Evolutionary conservation across 2,329 filamentous ascomycete genomes (phyloP).

Genomic region (Pestalotiopsis sp.): DNA sequence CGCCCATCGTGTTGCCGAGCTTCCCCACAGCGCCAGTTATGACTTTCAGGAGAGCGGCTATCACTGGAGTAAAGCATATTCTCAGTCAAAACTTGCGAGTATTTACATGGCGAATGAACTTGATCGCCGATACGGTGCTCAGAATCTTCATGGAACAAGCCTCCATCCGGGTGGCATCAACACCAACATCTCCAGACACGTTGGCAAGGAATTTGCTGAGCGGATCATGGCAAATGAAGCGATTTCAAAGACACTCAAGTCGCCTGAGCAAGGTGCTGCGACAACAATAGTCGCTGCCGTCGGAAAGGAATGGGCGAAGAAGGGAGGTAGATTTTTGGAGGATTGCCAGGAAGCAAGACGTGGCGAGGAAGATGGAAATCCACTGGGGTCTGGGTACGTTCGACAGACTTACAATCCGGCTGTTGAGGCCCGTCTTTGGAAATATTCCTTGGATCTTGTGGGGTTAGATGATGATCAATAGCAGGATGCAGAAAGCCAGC

Average conservation of each 20-base stretch:
- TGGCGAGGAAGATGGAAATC: not conserved
- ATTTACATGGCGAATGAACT: slow-evolving; percentile 28
- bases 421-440: not conserved
- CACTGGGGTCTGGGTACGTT: not conserved
- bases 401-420: slow-evolving; percentile 1
- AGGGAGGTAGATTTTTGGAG: slow-evolving; percentile 38
- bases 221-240: not conserved
- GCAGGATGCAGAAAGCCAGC: not conserved
- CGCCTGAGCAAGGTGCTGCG: slow-evolving; percentile 45
- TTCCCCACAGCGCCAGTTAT: slow-evolving; percentile 40
- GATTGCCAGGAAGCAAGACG: slow-evolving; percentile 1
- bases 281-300: slow-evolving; percentile 46
- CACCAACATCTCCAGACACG: slow-evolving; percentile 27
- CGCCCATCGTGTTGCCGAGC: slow-evolving; percentile 36
- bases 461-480: not conserved
- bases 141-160: not conserved
- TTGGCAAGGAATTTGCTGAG: slow-evolving; percentile 14
- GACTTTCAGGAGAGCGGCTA: slow-evolving; percentile 39
- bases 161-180: slow-evolving; percentile 50
- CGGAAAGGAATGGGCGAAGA: slow-evolving; percentile 38
- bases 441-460: not conserved
- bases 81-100: slow-evolving; percentile 52
- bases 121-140: slow-evolving; percentile 1
- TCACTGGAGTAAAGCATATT: slow-evolving; percentile 42
- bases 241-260: slow-evolving; percentile 20